These are phyloP conservation scores for Jamesozyma piceae DNA, from an alignment of 805 yeast genomes.

Conservation along the genomic window DNA sequence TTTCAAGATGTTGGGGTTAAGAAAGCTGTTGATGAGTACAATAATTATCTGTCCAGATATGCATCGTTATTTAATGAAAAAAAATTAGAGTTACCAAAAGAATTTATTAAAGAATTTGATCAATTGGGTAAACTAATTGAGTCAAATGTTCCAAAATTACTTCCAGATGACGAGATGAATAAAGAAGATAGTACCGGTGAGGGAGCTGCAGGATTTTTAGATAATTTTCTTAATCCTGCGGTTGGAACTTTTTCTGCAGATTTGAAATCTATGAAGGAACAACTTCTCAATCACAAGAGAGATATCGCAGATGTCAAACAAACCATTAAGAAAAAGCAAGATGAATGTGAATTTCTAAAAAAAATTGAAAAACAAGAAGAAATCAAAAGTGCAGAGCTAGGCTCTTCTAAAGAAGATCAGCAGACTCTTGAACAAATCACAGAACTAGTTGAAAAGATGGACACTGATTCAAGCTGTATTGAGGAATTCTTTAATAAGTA, in stretches of 20 bases:
- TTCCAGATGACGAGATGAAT: constrained; percentile 1
- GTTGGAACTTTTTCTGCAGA: not conserved
- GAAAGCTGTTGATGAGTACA: constrained; percentile 42
- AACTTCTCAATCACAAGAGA: constrained; percentile 7
- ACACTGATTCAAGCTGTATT: not conserved
- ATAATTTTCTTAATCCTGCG: not conserved
- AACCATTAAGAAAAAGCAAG: constrained; percentile 1
- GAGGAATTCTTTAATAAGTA: constrained; percentile 15
- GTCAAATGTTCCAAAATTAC: constrained; percentile 11
- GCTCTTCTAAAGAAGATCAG: constrained; percentile 2
- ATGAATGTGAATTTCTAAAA: constrained; percentile 1
- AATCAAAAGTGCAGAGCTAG: not conserved
- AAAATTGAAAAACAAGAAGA: constrained; percentile 1
- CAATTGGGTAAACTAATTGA: constrained; percentile 11
- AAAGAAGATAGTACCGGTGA: not conserved
- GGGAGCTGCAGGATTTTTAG: not conserved
- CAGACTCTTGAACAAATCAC: constrained; percentile 2
- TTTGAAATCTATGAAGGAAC: constrained; percentile 8
- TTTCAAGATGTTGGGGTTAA: constrained; percentile 70
- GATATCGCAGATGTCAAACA: constrained; percentile 1
- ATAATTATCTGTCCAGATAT: constrained; percentile 17
- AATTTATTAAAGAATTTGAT: constrained; percentile 9
- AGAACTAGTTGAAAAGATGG: constrained; percentile 11
- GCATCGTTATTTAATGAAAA: constrained; percentile 1
- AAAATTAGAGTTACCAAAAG: constrained; percentile 8